These are phyloP conservation scores for Apiospora aurea DNA, from an alignment of 2,329 filamentous ascomycete species.

Conservation along the genomic window DNA sequence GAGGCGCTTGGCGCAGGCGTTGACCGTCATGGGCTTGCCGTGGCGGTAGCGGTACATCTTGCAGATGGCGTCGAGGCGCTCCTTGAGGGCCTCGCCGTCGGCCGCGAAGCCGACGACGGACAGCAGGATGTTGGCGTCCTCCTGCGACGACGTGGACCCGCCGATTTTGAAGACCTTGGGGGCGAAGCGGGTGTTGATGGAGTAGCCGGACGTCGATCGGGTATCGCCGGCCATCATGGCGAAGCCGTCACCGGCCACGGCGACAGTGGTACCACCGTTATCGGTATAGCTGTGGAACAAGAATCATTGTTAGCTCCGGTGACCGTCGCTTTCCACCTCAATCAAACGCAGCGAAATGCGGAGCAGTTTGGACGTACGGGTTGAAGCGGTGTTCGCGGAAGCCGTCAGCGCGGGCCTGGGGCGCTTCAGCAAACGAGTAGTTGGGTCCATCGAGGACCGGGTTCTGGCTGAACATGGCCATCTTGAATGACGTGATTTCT, in stretches of 20 bases:
- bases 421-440: slow-evolving; percentile 71
- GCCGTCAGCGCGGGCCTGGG: slow-evolving; percentile 60
- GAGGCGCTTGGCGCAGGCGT: slow-evolving; percentile 92
- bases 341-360: neutral
- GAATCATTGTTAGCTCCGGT: slow-evolving; percentile 23
- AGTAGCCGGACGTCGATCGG: slow-evolving; percentile 93
- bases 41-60: slow-evolving; percentile 99
- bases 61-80: slow-evolving; percentile 91
- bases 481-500: slow-evolving; percentile 44
- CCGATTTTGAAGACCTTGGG: slow-evolving; percentile 99
- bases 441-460: slow-evolving; percentile 72
- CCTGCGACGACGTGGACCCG: slow-evolving; percentile 84
- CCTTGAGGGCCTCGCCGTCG: slow-evolving; percentile 91
- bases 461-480: slow-evolving; percentile 76
- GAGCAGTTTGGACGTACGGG: slow-evolving; percentile 67
- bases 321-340: neutral
- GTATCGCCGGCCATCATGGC: slow-evolving; percentile 97
- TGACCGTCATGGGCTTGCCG: slow-evolving; percentile 93
- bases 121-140: slow-evolving; percentile 85
- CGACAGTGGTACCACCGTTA: slow-evolving; percentile 95
- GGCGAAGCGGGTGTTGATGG: slow-evolving; percentile 95
- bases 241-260: slow-evolving; percentile 93
- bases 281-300: slow-evolving; percentile 79
- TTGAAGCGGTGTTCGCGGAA: slow-evolving; percentile 84
- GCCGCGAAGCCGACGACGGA: slow-evolving; percentile 96